Percentiles rank a stretch among this genome's conserved stretches.
Evolutionary conservation across 1,139 yeast species (phyloP).

Genomic region (Diutina pseudorugosa): DNA sequence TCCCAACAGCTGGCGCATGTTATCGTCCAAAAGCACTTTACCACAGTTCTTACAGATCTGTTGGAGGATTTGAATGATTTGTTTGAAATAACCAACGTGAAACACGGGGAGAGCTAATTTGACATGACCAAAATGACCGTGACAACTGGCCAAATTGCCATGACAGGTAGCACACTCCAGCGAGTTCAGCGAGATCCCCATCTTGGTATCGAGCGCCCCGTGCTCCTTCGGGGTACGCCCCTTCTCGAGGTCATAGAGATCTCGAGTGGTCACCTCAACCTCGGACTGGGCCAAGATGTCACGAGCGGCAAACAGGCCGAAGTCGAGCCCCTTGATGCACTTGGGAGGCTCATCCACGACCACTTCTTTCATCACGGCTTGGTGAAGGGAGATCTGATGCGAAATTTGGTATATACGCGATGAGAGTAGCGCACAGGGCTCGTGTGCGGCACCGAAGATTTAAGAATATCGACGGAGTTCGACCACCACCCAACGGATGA

Average conservation of each 20-base stretch:
- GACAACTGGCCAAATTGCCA: slow-evolving; percentile 88
- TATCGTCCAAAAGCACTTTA: slow-evolving; percentile 61
- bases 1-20: slow-evolving; percentile 54
- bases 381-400: neutral
- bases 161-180: slow-evolving; percentile 84
- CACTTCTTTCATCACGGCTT: slow-evolving; percentile 48
- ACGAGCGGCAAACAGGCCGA: slow-evolving; percentile 81
- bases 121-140: slow-evolving; percentile 96
- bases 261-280: slow-evolving; percentile 86
- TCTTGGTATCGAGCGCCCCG: slow-evolving; percentile 84
- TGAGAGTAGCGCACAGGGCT: neutral
- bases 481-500: neutral
- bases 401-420: neutral
- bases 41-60: slow-evolving; percentile 90
- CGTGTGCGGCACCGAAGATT: neutral
- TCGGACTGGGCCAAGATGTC: slow-evolving; percentile 92
- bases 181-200: slow-evolving; percentile 89
- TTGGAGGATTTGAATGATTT: slow-evolving; percentile 80
- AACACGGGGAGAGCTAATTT: slow-evolving; percentile 90
- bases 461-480: neutral
- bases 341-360: slow-evolving; percentile 83
- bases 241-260: slow-evolving; percentile 79
- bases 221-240: slow-evolving; percentile 69
- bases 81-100: slow-evolving; percentile 94
- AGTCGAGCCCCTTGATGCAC: slow-evolving; percentile 81